Evolutionary conservation across 2,329 filamentous ascomycete genomes (phyloP).

Genomic region (Pseudocercospora fijiensis): DNA sequence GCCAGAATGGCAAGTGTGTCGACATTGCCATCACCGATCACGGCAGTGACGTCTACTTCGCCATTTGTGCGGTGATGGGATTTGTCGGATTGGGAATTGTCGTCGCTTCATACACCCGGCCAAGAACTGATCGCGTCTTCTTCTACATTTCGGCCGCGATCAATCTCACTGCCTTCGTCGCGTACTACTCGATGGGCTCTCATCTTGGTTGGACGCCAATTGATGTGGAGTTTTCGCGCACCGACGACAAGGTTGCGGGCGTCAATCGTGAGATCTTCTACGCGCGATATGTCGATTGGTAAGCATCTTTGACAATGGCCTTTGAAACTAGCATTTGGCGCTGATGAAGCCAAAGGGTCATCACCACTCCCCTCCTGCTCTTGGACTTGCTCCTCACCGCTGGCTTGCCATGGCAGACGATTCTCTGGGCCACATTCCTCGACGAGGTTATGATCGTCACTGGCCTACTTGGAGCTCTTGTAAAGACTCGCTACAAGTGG

Average conservation of each 20-base stretch:
- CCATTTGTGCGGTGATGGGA: slow-evolving; percentile 59
- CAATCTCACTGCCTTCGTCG: slow-evolving; percentile 57
- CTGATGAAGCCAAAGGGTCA: slow-evolving; percentile 33
- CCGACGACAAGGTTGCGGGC: slow-evolving; percentile 46
- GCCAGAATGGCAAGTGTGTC: slow-evolving; percentile 49
- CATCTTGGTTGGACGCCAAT: slow-evolving; percentile 62
- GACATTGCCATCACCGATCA: slow-evolving; percentile 59
- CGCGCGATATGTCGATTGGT: slow-evolving; percentile 63
- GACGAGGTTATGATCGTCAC: slow-evolving; percentile 63
- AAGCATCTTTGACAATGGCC: slow-evolving; percentile 13
- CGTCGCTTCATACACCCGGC: slow-evolving; percentile 28
- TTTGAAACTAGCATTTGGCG: neutral
- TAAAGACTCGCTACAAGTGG: slow-evolving; percentile 62
- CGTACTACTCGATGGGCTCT: slow-evolving; percentile 63
- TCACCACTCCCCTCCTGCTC: slow-evolving; percentile 62
- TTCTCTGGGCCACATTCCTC: slow-evolving; percentile 60
- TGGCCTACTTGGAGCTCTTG: slow-evolving; percentile 62
- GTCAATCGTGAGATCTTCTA: slow-evolving; percentile 61
- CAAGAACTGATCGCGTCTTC: slow-evolving; percentile 56
- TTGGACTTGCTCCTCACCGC: slow-evolving; percentile 60
- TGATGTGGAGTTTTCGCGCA: slow-evolving; percentile 54
- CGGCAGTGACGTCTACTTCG: slow-evolving; percentile 64
- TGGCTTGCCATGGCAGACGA: slow-evolving; percentile 61
- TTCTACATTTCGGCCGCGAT: slow-evolving; percentile 60
- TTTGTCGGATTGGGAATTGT: slow-evolving; percentile 52